Evolutionary conservation across 257 asterid genomes (phyloP), one percentile per base, ranked within the genome.

Genomic region (Ophiorrhiza pumila): DNA sequence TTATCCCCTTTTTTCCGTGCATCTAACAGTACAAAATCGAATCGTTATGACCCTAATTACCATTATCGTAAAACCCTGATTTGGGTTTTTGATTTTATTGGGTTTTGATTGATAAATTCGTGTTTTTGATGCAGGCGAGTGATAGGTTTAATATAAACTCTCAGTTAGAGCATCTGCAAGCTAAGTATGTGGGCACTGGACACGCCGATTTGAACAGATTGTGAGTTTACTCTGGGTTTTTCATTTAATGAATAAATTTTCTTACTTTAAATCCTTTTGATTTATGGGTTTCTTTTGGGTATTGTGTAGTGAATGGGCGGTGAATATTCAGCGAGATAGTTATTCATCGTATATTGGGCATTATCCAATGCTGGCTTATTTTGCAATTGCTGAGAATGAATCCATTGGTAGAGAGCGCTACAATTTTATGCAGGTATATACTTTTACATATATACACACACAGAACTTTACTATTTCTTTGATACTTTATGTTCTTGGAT

Each of bases 171-270:
- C 98, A 91, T 78, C 79, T 76, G 79, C 98, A 95, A 85, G 99
- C 99, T 70, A 95, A 90, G 63, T 95, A 95, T 77, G 99, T 95
- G 57, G 99, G 99, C n/a, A 95, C 99, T n/a, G 98, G 99, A 14
- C 98, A 95, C 65, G 97, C 99, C 41, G 98, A 90, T 65, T 82
- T 90, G 92, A 95, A 85, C 65, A 83, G 99, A 88, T 92, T 88
- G 98, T 93, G 74, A 79, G 97, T 77, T 31, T 29, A n/a, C 46
- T 37, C 61, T 56, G 39, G 52, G 47, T 55, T 46, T 35, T 43
- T 34, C 35, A n/a, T 15, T 41, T 71, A 20, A 23, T 35, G 2
- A 5, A 53, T 53, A 53, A n/a, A 1, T 53, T n/a, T 23, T 64
- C 37, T 42, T 2, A 12, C 5, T 35, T 61, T 57, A 12, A 14